Base-by-base conservation (phyloP, 371 early-diverging fungal genomes). In the Apophysomyces sp. region DNA sequence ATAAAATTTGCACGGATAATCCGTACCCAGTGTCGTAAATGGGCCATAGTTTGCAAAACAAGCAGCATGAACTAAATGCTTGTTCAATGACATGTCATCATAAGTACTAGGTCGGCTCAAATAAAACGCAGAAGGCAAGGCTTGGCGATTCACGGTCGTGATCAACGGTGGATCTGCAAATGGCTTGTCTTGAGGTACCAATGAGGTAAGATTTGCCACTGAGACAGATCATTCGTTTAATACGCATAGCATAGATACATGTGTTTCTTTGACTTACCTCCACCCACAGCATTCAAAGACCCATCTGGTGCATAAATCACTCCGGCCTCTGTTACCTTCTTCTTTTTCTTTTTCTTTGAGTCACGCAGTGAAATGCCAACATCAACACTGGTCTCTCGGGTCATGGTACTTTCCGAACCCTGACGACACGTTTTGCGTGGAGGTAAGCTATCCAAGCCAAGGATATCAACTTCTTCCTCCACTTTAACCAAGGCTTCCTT, bases 21-120 rank as follows among this genome's bases (percentile, higher is more conserved):
- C 74, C 3, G 70, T 63, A 2, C 84, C 84, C 15, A 83, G 40
- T 0, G 81, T 74, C 0, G 84, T 80, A 32, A 75, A 83, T 3
- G 83, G 74, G n/a, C 84, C 86, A 62, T 81, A 86, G 30, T 86
- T 85, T 44, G 71, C 71, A 61, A 73, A 80, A n/a, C 65, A 59
- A 2, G 83, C 83, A 12, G 82, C 65, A 31, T 73, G 76, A 4
- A 71, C 60, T 8, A 69, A 63, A 32, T 80, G 77, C 30, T 72
- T 77, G 56, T 73, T 71, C 26, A 62, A 63, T 9, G 60, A 55
- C 66, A 69, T 69, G 18, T 80, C 81, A 24, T 80, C 81, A 34
- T 72, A 61, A 2, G 74, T 66, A 28, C 57, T 60, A 3, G 76
- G 67, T 27, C 68, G 72, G 24, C 41, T 60, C 18, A 44, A 49